Percentiles rank a stretch among this genome's conserved stretches.
These are phyloP conservation scores for Mycena rosella DNA, from an alignment of 768 basidiomycete species.

Conservation along the genomic window DNA sequence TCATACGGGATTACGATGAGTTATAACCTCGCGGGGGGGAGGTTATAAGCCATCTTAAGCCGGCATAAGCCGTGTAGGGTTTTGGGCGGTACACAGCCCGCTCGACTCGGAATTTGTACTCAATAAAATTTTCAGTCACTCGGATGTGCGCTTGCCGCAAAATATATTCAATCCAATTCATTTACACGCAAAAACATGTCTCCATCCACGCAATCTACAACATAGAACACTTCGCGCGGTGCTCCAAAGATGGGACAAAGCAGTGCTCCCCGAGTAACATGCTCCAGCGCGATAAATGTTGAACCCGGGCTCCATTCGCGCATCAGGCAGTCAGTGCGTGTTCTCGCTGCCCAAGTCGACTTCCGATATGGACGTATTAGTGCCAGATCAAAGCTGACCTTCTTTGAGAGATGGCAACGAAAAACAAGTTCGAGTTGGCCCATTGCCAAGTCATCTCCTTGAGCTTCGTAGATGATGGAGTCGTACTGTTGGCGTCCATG, in stretches of 20 bases:
- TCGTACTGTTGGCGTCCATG: constrained; percentile 15
- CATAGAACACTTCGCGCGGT: background rate
- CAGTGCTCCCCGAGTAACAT: background rate
- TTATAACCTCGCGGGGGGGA: too few relatives aligned
- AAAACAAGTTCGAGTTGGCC: background rate
- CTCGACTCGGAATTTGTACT: too few relatives aligned
- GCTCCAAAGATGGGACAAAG: background rate
- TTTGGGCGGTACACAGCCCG: too few relatives aligned
- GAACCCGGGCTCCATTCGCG: background rate
- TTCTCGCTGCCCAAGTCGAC: background rate
- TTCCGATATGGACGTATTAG: background rate
- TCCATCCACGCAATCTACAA: background rate
- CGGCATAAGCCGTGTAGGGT: too few relatives aligned
- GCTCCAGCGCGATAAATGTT: background rate
- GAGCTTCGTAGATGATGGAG: constrained; percentile 17
- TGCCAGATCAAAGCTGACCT: background rate
- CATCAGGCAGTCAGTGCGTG: background rate
- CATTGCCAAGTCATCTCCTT: background rate
- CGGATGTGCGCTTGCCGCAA: too few relatives aligned
- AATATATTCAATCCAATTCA: too few relatives aligned
- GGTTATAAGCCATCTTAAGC: too few relatives aligned
- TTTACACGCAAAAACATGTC: background rate
- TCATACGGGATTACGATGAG: too few relatives aligned
- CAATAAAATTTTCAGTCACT: too few relatives aligned
- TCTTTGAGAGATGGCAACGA: background rate